Conservation (phyloP, 768 basidiomycete genomes). For the Infundibulicybe gibba region DNA sequence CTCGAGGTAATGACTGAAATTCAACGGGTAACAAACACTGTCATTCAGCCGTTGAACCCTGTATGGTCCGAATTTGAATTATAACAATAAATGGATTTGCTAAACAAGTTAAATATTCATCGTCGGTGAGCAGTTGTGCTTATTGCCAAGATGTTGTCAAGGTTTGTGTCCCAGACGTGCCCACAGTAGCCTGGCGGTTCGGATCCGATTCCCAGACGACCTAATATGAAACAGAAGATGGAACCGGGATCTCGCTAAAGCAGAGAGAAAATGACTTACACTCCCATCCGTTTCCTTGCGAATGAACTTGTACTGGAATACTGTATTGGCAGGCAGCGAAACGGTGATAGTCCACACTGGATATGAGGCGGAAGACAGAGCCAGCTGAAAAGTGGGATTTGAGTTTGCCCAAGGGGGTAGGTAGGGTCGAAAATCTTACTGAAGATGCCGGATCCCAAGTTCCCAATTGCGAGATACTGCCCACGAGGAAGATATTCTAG, state of each 20-base stretch:
- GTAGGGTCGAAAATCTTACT: slow-evolving; percentile 20
- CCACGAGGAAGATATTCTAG: slow-evolving; percentile 59
- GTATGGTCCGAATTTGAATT: no score
- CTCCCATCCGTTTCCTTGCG: slow-evolving; percentile 48
- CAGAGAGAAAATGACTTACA: slow-evolving; percentile 25
- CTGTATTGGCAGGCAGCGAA: slow-evolving; percentile 42
- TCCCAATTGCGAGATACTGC: slow-evolving; percentile 53
- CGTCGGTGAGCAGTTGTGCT: no score
- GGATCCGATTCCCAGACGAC: slow-evolving; percentile 63
- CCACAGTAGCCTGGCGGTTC: slow-evolving; percentile 44
- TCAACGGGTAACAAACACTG: no score
- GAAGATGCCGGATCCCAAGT: slow-evolving; percentile 45
- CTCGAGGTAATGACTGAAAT: no score
- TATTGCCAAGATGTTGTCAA: slow-evolving; percentile 36
- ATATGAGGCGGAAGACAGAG: slow-evolving; percentile 48
- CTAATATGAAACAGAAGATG: slow-evolving; percentile 18
- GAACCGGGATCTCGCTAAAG: background rate
- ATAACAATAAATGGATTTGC: no score
- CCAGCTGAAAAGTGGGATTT: slow-evolving; percentile 31
- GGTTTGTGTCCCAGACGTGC: slow-evolving; percentile 33
- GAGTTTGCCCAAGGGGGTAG: background rate
- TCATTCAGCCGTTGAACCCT: no score
- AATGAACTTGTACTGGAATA: slow-evolving; percentile 61
- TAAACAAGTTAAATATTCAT: no score
- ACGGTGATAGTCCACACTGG: slow-evolving; percentile 53